phyloP scores from a whole-genome alignment of 2,329 filamentous ascomycete genomes.

The Sporothrix humicola region DNA sequence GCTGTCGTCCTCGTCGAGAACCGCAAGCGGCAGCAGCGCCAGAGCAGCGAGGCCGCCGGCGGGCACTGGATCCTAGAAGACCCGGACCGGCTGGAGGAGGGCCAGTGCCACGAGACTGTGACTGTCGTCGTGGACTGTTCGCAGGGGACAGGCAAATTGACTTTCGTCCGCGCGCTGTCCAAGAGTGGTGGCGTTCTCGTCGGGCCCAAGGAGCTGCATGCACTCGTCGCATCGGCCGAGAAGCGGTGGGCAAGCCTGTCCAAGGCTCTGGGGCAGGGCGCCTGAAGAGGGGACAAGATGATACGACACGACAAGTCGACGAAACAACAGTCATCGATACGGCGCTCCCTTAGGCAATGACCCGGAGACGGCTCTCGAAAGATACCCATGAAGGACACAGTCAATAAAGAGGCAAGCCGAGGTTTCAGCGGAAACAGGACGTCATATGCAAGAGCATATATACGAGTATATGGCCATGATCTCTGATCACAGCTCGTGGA shows the following conservation, averaged over 20 bases:
- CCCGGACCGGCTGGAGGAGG: constrained; percentile 89
- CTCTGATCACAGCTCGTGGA: too few relatives aligned
- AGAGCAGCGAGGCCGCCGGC: constrained; percentile 42
- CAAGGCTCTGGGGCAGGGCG: constrained; percentile 47
- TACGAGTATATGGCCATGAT: too few relatives aligned
- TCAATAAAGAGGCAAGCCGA: constrained; percentile 29
- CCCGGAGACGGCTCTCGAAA: neutral
- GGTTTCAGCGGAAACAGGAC: neutral
- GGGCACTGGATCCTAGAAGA: constrained; percentile 81
- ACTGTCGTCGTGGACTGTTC: constrained; percentile 76
- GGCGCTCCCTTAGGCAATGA: neutral
- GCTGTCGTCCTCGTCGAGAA: constrained; percentile 70
- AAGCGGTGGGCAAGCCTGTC: constrained; percentile 67
- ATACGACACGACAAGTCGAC: neutral
- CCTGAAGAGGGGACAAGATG: neutral
- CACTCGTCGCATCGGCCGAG: constrained; percentile 64
- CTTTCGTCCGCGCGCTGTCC: constrained; percentile 72
- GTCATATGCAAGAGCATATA: neutral
- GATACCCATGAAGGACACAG: constrained; percentile 19
- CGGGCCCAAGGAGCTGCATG: constrained; percentile 65
- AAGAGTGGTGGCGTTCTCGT: constrained; percentile 81
- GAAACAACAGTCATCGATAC: neutral
- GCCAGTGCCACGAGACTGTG: constrained; percentile 80
- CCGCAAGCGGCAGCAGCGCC: constrained; percentile 62
- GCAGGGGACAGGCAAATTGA: constrained; percentile 38